Conservation (phyloP, 257 asterid genomes). For the Scutellaria baicalensis region DNA sequence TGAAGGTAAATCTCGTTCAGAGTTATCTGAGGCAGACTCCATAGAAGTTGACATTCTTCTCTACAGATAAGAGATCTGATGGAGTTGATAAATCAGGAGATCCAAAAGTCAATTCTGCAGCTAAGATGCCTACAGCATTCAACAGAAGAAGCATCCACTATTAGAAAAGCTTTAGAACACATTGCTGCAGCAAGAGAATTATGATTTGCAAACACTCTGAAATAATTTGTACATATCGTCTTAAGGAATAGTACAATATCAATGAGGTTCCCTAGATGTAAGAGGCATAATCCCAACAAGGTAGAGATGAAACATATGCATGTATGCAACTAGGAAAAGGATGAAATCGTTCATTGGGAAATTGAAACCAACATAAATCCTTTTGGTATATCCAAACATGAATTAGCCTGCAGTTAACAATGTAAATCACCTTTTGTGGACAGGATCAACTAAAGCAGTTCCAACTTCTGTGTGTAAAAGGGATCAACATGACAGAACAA, state of each 20-base stretch:
- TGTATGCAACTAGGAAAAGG: background rate
- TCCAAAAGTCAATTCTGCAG: constrained; percentile 42
- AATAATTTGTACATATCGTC: background rate
- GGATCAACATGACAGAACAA: constrained; percentile 2
- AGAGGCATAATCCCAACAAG: background rate
- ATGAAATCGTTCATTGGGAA: background rate
- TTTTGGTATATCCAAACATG: background rate
- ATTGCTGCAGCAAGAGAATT: constrained; percentile 6
- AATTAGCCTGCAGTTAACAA: background rate
- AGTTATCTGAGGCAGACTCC: constrained; percentile 36
- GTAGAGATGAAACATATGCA: background rate
- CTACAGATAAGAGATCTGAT: constrained; percentile 28
- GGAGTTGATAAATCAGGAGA: constrained; percentile 41
- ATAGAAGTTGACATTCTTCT: constrained; percentile 22
- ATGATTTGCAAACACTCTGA: background rate
- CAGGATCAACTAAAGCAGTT: background rate
- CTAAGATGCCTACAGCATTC: constrained; percentile 12
- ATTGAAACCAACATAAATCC: background rate
- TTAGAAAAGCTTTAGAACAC: background rate
- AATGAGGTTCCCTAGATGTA: background rate
- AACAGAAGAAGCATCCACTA: background rate
- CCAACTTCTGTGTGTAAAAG: background rate
- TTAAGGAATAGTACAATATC: background rate
- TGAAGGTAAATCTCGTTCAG: constrained; percentile 44
- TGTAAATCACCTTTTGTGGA: background rate